Evolutionary conservation across 2,329 filamentous ascomycete genomes (phyloP).

Genomic region (Aspergillus sp.): DNA sequence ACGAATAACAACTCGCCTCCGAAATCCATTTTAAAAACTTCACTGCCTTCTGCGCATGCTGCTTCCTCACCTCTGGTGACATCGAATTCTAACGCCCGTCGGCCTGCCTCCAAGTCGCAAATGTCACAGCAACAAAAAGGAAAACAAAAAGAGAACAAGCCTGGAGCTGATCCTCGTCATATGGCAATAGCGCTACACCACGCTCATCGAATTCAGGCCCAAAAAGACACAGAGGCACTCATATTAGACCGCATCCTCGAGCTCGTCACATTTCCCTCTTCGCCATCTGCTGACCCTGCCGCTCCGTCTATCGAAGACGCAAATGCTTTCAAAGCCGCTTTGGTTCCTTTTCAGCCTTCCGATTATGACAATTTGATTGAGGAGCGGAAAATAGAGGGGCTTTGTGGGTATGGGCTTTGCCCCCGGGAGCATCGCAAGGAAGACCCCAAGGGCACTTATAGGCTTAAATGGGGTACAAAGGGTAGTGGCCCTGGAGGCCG

Average conservation of each 20-base stretch:
- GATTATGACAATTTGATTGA: constrained; percentile 87
- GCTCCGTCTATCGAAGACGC: constrained; percentile 57
- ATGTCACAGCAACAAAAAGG: constrained; percentile 24
- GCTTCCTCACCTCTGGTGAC: constrained; percentile 32
- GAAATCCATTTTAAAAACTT: constrained; percentile 61
- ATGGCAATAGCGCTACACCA: constrained; percentile 71
- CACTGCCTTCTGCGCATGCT: constrained; percentile 37
- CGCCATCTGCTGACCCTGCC: constrained; percentile 46
- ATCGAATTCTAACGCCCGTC: constrained; percentile 11
- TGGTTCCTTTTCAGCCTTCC: constrained; percentile 73
- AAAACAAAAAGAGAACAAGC: constrained; percentile 23
- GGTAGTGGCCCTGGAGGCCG: constrained; percentile 40
- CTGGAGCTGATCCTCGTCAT: constrained; percentile 42
- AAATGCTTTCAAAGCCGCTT: constrained; percentile 58
- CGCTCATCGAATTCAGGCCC: constrained; percentile 74
- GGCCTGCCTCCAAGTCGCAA: constrained; percentile 14
- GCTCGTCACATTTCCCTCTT: constrained; percentile 61
- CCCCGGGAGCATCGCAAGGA: constrained; percentile 56
- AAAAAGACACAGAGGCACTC: constrained; percentile 69
- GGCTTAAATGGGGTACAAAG: constrained; percentile 56
- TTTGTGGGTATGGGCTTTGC: constrained; percentile 84
- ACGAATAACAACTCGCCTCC: constrained; percentile 20
- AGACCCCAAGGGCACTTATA: constrained; percentile 59
- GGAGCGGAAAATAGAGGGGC: constrained; percentile 78
- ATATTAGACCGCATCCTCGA: constrained; percentile 69